phyloP scores from a whole-genome alignment of 208 protist genomes.

The Trypanosoma avium region DNA sequence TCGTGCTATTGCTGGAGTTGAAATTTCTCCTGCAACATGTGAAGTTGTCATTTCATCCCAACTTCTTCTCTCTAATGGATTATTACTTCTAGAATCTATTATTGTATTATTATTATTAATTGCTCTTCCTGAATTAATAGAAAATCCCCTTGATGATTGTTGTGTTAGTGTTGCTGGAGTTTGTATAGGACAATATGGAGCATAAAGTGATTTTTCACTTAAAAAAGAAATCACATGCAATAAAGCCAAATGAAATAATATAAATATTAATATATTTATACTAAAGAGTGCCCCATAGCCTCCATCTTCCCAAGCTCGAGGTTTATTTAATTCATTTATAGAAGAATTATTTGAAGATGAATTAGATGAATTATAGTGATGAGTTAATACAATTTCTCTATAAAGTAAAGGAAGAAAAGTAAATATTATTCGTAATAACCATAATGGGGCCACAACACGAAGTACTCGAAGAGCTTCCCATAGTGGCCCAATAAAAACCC shows the following conservation, averaged over 20 bases:
- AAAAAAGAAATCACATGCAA: slow-evolving; percentile 42
- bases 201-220: slow-evolving; percentile 50
- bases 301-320: slow-evolving; percentile 38
- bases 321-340: neutral
- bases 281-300: slow-evolving; percentile 38
- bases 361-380: neutral
- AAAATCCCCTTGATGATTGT: too few relatives aligned
- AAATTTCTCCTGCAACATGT: too few relatives aligned
- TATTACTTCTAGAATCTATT: too few relatives aligned
- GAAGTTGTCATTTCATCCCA: too few relatives aligned
- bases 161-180: too few relatives aligned
- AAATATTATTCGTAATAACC: slow-evolving; percentile 39
- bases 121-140: too few relatives aligned
- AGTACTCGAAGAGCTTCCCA: slow-evolving; percentile 20
- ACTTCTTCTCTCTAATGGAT: too few relatives aligned
- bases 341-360: too few relatives aligned
- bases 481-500: slow-evolving; percentile 38
- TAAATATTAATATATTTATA: slow-evolving; percentile 40
- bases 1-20: too few relatives aligned
- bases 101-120: too few relatives aligned
- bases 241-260: slow-evolving; percentile 30
- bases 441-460: slow-evolving; percentile 26
- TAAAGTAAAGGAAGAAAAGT: slow-evolving; percentile 51
- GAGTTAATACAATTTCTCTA: slow-evolving; percentile 35
- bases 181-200: too few relatives aligned